phyloP scores from a whole-genome alignment of 2,329 filamentous ascomycete species.

The Alternaria panax region DNA sequence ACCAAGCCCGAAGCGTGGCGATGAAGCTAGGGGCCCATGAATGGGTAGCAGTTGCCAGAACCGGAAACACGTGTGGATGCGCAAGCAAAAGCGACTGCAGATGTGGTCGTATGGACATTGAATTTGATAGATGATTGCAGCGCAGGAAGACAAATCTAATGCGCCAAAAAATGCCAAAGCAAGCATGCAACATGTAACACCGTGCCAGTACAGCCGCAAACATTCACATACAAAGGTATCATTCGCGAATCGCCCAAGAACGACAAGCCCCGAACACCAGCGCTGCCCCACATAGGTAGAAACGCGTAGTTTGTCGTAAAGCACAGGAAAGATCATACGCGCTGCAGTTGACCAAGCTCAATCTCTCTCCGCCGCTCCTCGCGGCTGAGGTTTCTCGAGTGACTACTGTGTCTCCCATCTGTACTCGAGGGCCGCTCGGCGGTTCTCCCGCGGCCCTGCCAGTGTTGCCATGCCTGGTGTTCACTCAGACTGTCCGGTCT shows the following conservation, averaged over 20 bases:
- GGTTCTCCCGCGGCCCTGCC: slow-evolving; percentile 41
- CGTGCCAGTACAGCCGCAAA: not conserved
- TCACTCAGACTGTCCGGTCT: slow-evolving; percentile 41
- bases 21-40: not conserved
- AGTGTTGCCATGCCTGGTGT: slow-evolving; percentile 38
- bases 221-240: slow-evolving; percentile 3
- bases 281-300: slow-evolving; percentile 13
- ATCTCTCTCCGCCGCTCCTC: slow-evolving; percentile 53
- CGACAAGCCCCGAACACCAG: slow-evolving; percentile 21
- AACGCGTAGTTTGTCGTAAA: slow-evolving; percentile 3
- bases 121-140: not conserved
- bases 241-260: slow-evolving; percentile 8
- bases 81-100: not conserved
- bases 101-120: not conserved
- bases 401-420: slow-evolving; percentile 30
- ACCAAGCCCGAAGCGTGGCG: not conserved
- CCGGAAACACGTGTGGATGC: not conserved
- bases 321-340: slow-evolving; percentile 10
- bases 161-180: not conserved
- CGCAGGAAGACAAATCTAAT: not conserved
- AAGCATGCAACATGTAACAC: slow-evolving; percentile 7
- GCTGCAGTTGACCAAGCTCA: slow-evolving; percentile 42
- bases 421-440: slow-evolving; percentile 36
- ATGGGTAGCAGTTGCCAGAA: not conserved
- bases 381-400: slow-evolving; percentile 47